These are phyloP conservation scores for Mycena chlorophos DNA, from an alignment of 768 basidiomycete species.

Conservation along the genomic window DNA sequence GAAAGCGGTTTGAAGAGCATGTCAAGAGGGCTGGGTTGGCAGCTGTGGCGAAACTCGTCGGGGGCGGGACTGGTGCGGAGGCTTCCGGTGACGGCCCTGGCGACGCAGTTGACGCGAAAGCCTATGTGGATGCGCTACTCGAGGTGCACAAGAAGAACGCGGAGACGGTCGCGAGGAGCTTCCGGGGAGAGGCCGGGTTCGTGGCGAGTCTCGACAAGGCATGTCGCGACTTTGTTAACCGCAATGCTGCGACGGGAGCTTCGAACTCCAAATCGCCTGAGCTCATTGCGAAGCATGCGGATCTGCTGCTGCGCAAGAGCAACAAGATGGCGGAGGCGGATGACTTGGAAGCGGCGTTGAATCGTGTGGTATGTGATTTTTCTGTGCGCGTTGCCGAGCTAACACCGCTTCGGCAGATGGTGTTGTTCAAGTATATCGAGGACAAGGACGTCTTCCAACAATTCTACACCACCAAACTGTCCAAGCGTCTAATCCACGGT, in stretches of 20 bases:
- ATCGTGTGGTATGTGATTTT: slow-evolving; percentile 70
- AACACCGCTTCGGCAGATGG: slow-evolving; percentile 72
- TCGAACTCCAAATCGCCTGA: slow-evolving; percentile 89
- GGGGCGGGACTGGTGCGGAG: slow-evolving; percentile 47
- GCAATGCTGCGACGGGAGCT: slow-evolving; percentile 85
- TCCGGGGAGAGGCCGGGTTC: slow-evolving; percentile 91
- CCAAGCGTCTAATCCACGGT: slow-evolving; percentile 87
- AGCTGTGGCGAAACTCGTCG: slow-evolving; percentile 74
- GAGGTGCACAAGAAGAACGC: slow-evolving; percentile 91
- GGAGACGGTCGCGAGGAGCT: slow-evolving; percentile 84
- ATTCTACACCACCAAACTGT: slow-evolving; percentile 93
- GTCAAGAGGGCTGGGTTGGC: slow-evolving; percentile 88
- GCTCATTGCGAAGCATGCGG: slow-evolving; percentile 87
- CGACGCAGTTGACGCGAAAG: slow-evolving; percentile 82
- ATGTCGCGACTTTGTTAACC: slow-evolving; percentile 92
- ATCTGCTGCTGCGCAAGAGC: slow-evolving; percentile 86
- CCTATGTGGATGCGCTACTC: slow-evolving; percentile 89
- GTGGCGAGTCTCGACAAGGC: slow-evolving; percentile 93
- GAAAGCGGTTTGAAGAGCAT: slow-evolving; percentile 92
- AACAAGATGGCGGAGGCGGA: slow-evolving; percentile 94
- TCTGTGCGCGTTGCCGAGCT: slow-evolving; percentile 29
- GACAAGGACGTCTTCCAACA: slow-evolving; percentile 99
- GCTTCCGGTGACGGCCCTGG: slow-evolving; percentile 35
- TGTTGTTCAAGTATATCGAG: slow-evolving; percentile 96
- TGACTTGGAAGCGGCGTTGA: slow-evolving; percentile 85